A percentile compares a stretch with the other conserved stretches of the same genome.
Evolutionary conservation across 306 rosid genomes (phyloP).

Genomic region (Notholithocarpus densiflorus): DNA sequence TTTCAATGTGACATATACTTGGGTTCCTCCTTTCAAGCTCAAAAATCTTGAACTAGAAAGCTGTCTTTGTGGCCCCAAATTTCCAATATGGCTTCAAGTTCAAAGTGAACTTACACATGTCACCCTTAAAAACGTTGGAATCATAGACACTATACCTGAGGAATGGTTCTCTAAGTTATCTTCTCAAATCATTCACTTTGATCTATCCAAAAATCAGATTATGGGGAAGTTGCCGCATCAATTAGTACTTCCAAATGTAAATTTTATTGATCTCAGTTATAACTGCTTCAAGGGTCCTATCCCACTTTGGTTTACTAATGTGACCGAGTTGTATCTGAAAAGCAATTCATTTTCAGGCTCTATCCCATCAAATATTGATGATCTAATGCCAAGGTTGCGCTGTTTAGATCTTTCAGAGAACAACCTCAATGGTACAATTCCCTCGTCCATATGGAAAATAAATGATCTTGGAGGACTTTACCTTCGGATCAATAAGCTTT

Average conservation of each 20-base stretch:
- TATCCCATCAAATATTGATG: slow-evolving; percentile 6
- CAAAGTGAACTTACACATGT: background rate
- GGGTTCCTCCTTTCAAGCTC: slow-evolving; percentile 10
- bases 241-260: too few species aligned
- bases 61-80: slow-evolving; percentile 10
- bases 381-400: background rate
- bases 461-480: background rate
- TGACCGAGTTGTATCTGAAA: background rate
- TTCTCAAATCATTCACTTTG: background rate
- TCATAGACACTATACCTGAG: background rate
- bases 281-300: too few species aligned
- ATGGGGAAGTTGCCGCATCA: background rate
- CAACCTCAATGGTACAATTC: slow-evolving; percentile 11
- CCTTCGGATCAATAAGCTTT: background rate
- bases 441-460: background rate
- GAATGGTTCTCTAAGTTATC: background rate
- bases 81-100: slow-evolving; percentile 24
- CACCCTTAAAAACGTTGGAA: background rate
- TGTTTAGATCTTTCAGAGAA: slow-evolving; percentile 6
- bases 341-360: slow-evolving; percentile 20
- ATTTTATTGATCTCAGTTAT: background rate
- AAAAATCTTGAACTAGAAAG: background rate
- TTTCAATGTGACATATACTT: too few species aligned
- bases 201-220: slow-evolving; percentile 10
- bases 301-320: too few species aligned